Conservation (phyloP, 495 filamentous ascomycete species). For the Hyaloscypha hepaticicola region DNA sequence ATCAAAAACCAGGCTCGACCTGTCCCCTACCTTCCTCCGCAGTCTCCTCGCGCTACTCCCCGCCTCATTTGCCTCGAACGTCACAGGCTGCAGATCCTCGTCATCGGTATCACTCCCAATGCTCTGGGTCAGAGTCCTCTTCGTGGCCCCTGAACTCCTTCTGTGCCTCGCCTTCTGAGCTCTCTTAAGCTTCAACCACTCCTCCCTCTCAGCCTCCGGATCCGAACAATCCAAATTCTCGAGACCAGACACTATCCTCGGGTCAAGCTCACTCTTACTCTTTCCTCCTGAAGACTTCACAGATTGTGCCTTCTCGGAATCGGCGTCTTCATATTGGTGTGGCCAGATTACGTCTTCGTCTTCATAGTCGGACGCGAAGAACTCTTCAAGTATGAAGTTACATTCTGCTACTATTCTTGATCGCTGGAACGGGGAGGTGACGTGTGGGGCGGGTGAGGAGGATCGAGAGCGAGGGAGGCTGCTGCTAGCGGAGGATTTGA, state of each 20-base stretch:
- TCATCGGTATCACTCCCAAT: slow-evolving; percentile 53
- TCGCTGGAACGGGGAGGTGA: slow-evolving; percentile 4
- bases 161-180: slow-evolving; percentile 38
- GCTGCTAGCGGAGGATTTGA: slow-evolving; percentile 10
- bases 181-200: slow-evolving; percentile 17
- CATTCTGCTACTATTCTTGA: slow-evolving; percentile 17
- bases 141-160: slow-evolving; percentile 53
- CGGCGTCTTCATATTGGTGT: slow-evolving; percentile 31
- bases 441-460: slow-evolving; percentile 16
- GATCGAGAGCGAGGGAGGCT: slow-evolving; percentile 23
- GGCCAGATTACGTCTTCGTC: slow-evolving; percentile 29
- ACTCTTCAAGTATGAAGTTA: slow-evolving; percentile 32
- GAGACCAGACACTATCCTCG: slow-evolving; percentile 11
- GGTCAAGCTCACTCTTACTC: slow-evolving; percentile 19
- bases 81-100: slow-evolving; percentile 48
- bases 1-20: slow-evolving; percentile 48
- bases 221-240: slow-evolving; percentile 18
- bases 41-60: slow-evolving; percentile 46
- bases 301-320: slow-evolving; percentile 24
- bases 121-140: slow-evolving; percentile 52
- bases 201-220: slow-evolving; percentile 20
- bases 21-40: slow-evolving; percentile 46
- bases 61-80: slow-evolving; percentile 35
- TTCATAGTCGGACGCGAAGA: slow-evolving; percentile 27
- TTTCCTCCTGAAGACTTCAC: slow-evolving; percentile 5